Conservation (phyloP, 169 alveolate species). For the Ichthyophthirius multifiliis region DNA sequence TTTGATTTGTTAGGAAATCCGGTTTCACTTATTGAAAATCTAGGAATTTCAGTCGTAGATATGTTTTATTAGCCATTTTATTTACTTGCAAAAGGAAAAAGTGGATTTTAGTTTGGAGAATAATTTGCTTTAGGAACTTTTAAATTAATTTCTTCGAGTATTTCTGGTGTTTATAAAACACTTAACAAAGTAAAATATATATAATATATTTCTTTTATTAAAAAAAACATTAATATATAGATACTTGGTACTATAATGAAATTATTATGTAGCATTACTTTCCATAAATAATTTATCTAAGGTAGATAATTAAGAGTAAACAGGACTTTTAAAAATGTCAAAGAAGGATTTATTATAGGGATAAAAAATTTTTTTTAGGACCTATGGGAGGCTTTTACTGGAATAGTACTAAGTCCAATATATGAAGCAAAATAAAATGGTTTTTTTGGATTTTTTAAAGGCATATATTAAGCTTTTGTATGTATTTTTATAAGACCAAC, state of each 20-base stretch:
- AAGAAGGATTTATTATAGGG: constrained; percentile 42
- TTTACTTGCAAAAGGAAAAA: constrained; percentile 19
- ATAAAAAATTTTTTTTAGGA: constrained; percentile 28
- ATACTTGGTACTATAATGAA: constrained; percentile 41
- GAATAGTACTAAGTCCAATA: constrained; percentile 31
- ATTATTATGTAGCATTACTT: constrained; percentile 11
- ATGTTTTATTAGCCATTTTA: constrained; percentile 40
- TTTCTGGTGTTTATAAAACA: constrained; percentile 31
- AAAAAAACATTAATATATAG: too few species aligned
- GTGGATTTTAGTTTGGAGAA: constrained; percentile 36
- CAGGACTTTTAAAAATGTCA: constrained; percentile 32
- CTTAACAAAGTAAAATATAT: too few species aligned
- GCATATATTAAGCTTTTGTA: constrained; percentile 25
- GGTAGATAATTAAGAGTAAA: constrained; percentile 35
- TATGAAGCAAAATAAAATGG: constrained; percentile 32
- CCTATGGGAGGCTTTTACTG: constrained; percentile 20
- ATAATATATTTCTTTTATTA: too few species aligned
- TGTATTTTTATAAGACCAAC: constrained; percentile 28
- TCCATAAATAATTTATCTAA: constrained; percentile 31
- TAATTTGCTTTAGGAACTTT: constrained; percentile 26
- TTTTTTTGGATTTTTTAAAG: constrained; percentile 25
- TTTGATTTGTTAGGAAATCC: constrained; percentile 47
- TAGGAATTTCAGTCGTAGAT: constrained; percentile 37
- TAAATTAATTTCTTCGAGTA: constrained; percentile 20
- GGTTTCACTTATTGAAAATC: constrained; percentile 24